Percentiles rank a stretch among this genome's conserved stretches.
These are phyloP conservation scores for Endothia cerciana DNA, from an alignment of 2,329 filamentous ascomycete species.

Conservation along the genomic window DNA sequence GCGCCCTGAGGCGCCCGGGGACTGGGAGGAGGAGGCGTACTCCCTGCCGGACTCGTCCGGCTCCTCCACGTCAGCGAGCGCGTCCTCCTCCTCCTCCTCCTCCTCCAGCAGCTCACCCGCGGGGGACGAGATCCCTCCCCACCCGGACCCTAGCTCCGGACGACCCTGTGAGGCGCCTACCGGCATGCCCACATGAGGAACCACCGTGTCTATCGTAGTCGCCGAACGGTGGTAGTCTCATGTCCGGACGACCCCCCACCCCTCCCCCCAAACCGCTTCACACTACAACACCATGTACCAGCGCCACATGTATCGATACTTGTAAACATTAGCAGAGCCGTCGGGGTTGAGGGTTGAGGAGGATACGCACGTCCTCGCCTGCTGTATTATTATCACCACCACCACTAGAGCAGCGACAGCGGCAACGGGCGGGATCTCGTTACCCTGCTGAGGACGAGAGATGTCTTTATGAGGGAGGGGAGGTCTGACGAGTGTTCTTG, in stretches of 20 bases:
- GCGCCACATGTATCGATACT: not conserved
- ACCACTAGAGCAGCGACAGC: not conserved
- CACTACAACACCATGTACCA: too few relatives aligned
- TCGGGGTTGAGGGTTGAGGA: not conserved
- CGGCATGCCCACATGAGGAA: too few relatives aligned
- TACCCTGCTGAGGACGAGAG: conserved; percentile 21
- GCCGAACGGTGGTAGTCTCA: conserved; percentile 14
- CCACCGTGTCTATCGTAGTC: too few relatives aligned
- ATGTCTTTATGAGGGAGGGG: conserved; percentile 24
- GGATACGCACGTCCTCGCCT: not conserved
- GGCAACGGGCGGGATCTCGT: conserved; percentile 6
- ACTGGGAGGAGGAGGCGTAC: conserved; percentile 17
- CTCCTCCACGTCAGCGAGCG: not conserved
- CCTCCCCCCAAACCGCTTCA: too few relatives aligned
- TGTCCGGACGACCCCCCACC: too few relatives aligned
- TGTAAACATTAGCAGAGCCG: not conserved
- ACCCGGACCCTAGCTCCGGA: too few relatives aligned
- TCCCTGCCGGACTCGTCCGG: conserved; percentile 2
- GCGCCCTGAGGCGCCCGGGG: not conserved
- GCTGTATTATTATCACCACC: not conserved
- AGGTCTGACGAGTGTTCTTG: not conserved
- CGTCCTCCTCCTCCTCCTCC: not conserved
- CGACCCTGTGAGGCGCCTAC: too few relatives aligned
- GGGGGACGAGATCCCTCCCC: not conserved
- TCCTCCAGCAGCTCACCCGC: not conserved